A percentile compares a stretch with the other conserved stretches of the same genome.
These are phyloP conservation scores for Neocucurbitaria cava DNA, from an alignment of 2,329 filamentous ascomycete species.

Conservation along the genomic window DNA sequence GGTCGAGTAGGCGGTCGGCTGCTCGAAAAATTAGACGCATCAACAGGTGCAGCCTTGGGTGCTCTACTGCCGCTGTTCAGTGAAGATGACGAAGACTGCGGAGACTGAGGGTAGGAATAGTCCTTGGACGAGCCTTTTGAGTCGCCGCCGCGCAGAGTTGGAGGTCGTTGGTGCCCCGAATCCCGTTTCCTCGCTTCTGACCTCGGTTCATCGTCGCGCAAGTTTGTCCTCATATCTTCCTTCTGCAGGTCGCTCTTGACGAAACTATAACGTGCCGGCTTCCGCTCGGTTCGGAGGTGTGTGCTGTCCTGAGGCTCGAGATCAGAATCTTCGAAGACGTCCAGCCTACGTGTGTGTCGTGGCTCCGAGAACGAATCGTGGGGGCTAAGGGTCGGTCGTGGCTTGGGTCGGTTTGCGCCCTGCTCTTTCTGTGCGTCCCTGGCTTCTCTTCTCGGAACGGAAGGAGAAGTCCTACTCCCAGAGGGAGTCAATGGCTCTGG, in stretches of 20 bases:
- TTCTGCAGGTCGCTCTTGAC: constrained; percentile 45
- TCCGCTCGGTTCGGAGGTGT: constrained; percentile 39
- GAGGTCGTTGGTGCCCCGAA: constrained; percentile 18
- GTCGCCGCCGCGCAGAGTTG: constrained; percentile 20
- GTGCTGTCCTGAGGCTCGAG: constrained; percentile 34
- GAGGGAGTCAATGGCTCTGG: constrained; percentile 57
- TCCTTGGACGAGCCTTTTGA: constrained; percentile 38
- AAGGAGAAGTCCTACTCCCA: constrained; percentile 33
- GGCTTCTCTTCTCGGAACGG: constrained; percentile 27
- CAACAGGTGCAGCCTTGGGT: constrained; percentile 26
- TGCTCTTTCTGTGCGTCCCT: constrained; percentile 24
- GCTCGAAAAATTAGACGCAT: constrained; percentile 21
- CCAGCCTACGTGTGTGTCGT: constrained; percentile 20
- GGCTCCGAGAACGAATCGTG: constrained; percentile 30
- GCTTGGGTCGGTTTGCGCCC: constrained; percentile 29
- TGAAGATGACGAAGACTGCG: constrained; percentile 42
- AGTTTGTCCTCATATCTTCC: constrained; percentile 40
- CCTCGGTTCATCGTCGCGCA: constrained; percentile 27
- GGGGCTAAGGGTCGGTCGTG: constrained; percentile 31
- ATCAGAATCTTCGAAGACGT: constrained; percentile 43
- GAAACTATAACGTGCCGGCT: constrained; percentile 50
- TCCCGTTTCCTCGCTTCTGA: constrained; percentile 25
- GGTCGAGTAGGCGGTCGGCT: constrained; percentile 31
- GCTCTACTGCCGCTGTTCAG: constrained; percentile 26
- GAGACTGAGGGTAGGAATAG: constrained; percentile 35